phyloP scores from a whole-genome alignment of 164 flowering plant species.

The Vitis rupestris region DNA sequence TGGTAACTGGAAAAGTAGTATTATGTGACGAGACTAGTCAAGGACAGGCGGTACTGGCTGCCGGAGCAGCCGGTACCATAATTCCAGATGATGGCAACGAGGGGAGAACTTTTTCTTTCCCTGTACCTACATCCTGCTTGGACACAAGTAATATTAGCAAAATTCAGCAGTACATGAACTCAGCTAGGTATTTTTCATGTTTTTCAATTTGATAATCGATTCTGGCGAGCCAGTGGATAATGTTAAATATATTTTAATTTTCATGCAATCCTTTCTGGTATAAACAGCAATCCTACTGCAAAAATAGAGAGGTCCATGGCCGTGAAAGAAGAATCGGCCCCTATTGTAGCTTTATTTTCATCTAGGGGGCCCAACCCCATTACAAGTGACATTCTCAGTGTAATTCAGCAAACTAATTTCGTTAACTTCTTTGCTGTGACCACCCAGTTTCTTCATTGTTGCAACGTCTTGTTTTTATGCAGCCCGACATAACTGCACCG shows the following conservation, averaged over 20 bases:
- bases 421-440: too few relatives aligned
- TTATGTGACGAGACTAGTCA: neutral
- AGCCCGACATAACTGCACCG: slow-evolving; percentile 72
- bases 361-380: slow-evolving; percentile 47
- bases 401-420: neutral
- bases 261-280: too few relatives aligned
- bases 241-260: too few relatives aligned
- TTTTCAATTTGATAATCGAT: too few relatives aligned
- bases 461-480: slow-evolving; percentile 1
- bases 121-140: neutral
- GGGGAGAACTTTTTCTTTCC: neutral
- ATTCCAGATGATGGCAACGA: neutral
- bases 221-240: too few relatives aligned
- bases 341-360: slow-evolving; percentile 41
- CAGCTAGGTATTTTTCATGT: too few relatives aligned
- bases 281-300: neutral
- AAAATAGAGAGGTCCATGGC: slow-evolving; percentile 18
- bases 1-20: neutral
- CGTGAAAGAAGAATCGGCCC: slow-evolving; percentile 24
- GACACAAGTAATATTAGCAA: neutral
- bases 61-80: neutral
- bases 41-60: neutral
- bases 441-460: neutral
- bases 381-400: slow-evolving; percentile 37
- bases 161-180: neutral